Evolutionary conservation across 2,329 filamentous ascomycete genomes (phyloP), one percentile per base, ranked within the genome.

Genomic region (Ascochyta clinopodiicola): DNA sequence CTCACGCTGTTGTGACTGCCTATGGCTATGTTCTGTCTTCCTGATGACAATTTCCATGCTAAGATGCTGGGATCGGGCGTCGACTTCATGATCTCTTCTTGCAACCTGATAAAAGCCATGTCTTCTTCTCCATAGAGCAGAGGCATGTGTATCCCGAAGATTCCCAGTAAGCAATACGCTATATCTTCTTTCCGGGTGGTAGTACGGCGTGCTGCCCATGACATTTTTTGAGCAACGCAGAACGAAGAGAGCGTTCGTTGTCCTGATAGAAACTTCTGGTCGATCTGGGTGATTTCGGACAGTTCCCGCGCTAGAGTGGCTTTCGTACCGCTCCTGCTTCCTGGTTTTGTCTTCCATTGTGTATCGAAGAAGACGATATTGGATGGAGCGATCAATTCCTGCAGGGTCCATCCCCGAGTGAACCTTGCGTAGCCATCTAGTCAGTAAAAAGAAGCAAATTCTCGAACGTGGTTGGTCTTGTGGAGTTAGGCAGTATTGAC

Each of bases 131-230:
- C 61, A 36, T 67, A 65, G 0, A 63, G 37, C 13, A 63, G n/a
- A 4, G 62, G 55, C 40, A 62, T 59, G 27, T 65, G 53, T 34
- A 67, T 43, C 21, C 54, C 48, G 34, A 69, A 65, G 5, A 69
- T 53, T 2, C 66, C 67, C 21, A 69, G 32, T 8, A 70, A 44
- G n/a, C 51, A 68, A 36, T 69, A 70, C 1, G 61, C 63, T 15
- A 50, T 54, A 22, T 70, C 67, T 38, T 69, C 66, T 9, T 39
- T 38, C 15, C 53, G 36, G n/a, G 56, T 67, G 0, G 69, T 68
- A 6, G 53, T 10, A 6, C 69, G 46, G 1, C 24, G n/a, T 7
- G 60, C 42, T 12, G 62, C 61, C 69, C 68, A 72, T 1, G 42
- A 55, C 52, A 67, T 59, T 15, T 55, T 46, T 13, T 54, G 38